Conservation (phyloP, 352 stramenopile species). For the Phytopythium cucurbitacearum region DNA sequence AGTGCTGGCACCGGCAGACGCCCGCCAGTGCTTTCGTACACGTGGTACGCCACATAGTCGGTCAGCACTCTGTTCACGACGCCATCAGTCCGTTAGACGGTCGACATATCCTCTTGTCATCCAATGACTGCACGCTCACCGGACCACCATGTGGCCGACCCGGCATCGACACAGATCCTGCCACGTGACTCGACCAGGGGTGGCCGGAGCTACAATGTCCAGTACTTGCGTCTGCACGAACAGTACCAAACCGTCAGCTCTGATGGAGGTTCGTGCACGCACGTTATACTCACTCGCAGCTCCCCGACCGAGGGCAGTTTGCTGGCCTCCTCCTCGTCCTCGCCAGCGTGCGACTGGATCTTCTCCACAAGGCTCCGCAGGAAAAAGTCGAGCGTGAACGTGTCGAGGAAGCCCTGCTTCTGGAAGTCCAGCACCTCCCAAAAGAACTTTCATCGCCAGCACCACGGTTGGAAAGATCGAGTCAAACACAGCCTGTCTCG, state of each 20-base stretch:
- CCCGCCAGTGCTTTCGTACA: slow-evolving; percentile 46
- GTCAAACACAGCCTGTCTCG: neutral
- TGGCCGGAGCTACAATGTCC: slow-evolving; percentile 39
- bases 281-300: slow-evolving; percentile 26
- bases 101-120: neutral
- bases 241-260: neutral
- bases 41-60: slow-evolving; percentile 52
- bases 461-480: too few species aligned
- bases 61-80: slow-evolving; percentile 30
- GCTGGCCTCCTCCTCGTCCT: slow-evolving; percentile 10
- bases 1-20: slow-evolving; percentile 3
- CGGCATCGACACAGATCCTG: slow-evolving; percentile 48
- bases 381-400: slow-evolving; percentile 60
- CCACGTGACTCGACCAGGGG: slow-evolving; percentile 48
- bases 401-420: slow-evolving; percentile 58
- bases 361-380: slow-evolving; percentile 52
- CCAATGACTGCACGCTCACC: slow-evolving; percentile 10
- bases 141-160: slow-evolving; percentile 44
- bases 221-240: slow-evolving; percentile 51
- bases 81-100: neutral
- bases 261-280: slow-evolving; percentile 4
- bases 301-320: slow-evolving; percentile 14
- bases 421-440: slow-evolving; percentile 66
- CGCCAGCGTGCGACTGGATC: slow-evolving; percentile 20
- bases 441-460: slow-evolving; percentile 36